A percentile compares a stretch with the other conserved stretches of the same genome.
Evolutionary conservation across 1,284 basidiomycete genomes (phyloP).

Genomic region (Vanrija sp.): DNA sequence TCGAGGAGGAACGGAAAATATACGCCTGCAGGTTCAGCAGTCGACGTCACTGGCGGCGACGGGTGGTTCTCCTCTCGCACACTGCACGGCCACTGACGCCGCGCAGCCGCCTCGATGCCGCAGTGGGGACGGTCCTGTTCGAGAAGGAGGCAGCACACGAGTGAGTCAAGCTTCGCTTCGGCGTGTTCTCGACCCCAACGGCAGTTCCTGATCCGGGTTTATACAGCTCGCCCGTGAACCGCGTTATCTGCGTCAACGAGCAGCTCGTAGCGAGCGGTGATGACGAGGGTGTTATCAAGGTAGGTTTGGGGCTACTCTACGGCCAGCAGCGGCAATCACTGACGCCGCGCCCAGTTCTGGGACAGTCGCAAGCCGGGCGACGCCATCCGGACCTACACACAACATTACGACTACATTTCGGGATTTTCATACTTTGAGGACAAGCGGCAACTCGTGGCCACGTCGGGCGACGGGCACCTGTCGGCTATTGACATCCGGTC

Average conservation of each 20-base stretch:
- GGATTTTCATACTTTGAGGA: slow-evolving; percentile 83
- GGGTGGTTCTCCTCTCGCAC: background rate
- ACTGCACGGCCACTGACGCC: background rate
- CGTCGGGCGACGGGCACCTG: slow-evolving; percentile 89
- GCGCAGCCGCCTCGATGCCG: slow-evolving; percentile 5
- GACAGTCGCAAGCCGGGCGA: slow-evolving; percentile 66
- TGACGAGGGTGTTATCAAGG: slow-evolving; percentile 90
- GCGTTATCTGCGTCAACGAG: slow-evolving; percentile 65
- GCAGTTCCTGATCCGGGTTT: slow-evolving; percentile 1
- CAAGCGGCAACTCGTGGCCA: slow-evolving; percentile 77
- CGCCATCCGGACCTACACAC: slow-evolving; percentile 65
- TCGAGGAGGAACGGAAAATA: background rate
- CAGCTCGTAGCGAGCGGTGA: slow-evolving; percentile 79
- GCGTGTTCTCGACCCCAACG: background rate
- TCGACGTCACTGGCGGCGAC: background rate
- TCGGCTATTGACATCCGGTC: slow-evolving; percentile 83
- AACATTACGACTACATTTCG: slow-evolving; percentile 94
- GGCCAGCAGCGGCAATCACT: background rate
- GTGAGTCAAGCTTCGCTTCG: background rate
- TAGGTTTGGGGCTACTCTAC: slow-evolving; percentile 42
- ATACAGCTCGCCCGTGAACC: slow-evolving; percentile 74
- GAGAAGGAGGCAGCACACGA: slow-evolving; percentile 4
- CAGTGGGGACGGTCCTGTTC: background rate
- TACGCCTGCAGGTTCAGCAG: background rate
- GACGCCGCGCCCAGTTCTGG: slow-evolving; percentile 63